Percentiles rank a stretch among this genome's conserved stretches.
These are phyloP conservation scores for Microbotryum saponariae DNA, from an alignment of 1,284 basidiomycete genomes.

Conservation along the genomic window DNA sequence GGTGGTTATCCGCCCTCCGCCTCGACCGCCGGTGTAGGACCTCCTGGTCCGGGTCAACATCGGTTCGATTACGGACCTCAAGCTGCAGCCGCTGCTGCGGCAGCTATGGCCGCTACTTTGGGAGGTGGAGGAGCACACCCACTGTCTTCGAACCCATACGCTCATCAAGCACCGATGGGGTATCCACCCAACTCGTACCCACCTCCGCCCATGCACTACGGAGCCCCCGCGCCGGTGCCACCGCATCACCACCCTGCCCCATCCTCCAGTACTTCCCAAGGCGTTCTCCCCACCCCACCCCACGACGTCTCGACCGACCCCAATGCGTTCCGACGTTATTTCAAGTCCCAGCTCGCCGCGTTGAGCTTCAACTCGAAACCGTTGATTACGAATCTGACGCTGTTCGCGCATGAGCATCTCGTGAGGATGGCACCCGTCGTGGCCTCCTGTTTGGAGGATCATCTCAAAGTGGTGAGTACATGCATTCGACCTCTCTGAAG, in stretches of 20 bases:
- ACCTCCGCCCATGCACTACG: neutral
- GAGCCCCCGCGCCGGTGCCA: neutral
- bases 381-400: conserved; percentile 88
- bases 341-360: conserved; percentile 60
- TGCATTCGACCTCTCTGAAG: too few species aligned
- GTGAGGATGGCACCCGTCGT: conserved; percentile 69
- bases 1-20: too few species aligned
- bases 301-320: conserved; percentile 43
- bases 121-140: too few species aligned
- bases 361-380: conserved; percentile 93
- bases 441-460: conserved; percentile 75
- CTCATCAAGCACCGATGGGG: too few species aligned
- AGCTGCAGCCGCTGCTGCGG: too few species aligned
- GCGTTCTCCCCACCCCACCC: conserved; percentile 17
- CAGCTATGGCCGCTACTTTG: too few species aligned
- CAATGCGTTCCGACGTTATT: conserved; percentile 58
- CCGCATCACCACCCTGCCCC: neutral
- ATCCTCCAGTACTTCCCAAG: neutral
- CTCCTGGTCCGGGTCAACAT: too few species aligned
- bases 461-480: conserved; percentile 57
- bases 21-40: too few species aligned
- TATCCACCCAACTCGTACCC: neutral
- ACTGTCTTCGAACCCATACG: too few species aligned
- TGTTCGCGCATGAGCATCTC: conserved; percentile 80
- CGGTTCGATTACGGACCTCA: too few species aligned